These are phyloP conservation scores for Citrus unshiu DNA, from an alignment of 345 rosid species.

Conservation along the genomic window DNA sequence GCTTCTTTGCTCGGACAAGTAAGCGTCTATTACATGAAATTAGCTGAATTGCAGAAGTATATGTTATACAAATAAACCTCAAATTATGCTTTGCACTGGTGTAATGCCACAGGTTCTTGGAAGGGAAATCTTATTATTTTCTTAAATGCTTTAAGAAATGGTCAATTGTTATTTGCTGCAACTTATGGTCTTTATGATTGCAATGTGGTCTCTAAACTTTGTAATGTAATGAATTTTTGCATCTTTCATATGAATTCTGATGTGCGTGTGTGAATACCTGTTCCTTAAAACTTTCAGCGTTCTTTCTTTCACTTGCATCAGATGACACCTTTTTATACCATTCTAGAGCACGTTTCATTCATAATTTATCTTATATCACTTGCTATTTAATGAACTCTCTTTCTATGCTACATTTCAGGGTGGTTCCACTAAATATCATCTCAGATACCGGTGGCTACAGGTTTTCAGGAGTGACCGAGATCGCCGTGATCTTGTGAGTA, in stretches of 20 bases:
- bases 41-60: not conserved
- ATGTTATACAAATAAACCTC: not conserved
- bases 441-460: conserved; percentile 86
- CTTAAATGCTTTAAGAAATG: not conserved
- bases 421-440: conserved; percentile 91
- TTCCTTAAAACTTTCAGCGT: not conserved
- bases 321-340: not conserved
- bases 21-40: conserved; percentile 15
- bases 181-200: not conserved
- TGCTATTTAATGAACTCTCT: not conserved
- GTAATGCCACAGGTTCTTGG: not conserved
- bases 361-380: not conserved
- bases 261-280: not conserved
- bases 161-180: not conserved
- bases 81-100: not conserved
- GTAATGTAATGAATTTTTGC: not conserved
- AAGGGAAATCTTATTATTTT: not conserved
- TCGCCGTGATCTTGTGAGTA: conserved; percentile 92
- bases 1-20: conserved; percentile 99
- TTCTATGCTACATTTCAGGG: conserved; percentile 50
- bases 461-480: conserved; percentile 86
- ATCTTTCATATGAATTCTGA: not conserved
- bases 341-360: not conserved
- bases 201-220: not conserved
- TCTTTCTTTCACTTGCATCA: not conserved